Conservation (phyloP, 441 rosid genomes). For the Metrosideros polymorpha region DNA sequence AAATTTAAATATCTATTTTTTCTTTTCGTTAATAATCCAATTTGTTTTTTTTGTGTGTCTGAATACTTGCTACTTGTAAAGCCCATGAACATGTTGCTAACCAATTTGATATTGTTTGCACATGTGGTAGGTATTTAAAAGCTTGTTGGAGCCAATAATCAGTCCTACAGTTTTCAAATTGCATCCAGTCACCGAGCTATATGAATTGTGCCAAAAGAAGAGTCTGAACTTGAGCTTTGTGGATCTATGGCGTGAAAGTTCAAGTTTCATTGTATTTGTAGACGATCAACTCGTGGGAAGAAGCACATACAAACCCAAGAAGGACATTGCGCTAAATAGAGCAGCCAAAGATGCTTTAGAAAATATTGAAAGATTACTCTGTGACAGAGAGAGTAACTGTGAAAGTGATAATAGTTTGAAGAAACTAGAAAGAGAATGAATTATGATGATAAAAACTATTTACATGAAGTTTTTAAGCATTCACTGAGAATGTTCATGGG, state of each 20-base stretch:
- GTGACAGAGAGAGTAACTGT: neutral
- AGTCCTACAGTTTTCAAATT: conserved; percentile 11
- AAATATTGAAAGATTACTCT: neutral
- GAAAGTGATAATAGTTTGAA: neutral
- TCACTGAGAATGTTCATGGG: too few species aligned
- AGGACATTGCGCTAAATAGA: conserved; percentile 44
- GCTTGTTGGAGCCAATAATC: conserved; percentile 52
- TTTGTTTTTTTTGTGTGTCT: neutral
- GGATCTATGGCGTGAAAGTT: conserved; percentile 42
- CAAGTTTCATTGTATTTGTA: conserved; percentile 18
- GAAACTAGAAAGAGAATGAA: neutral
- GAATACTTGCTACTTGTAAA: neutral
- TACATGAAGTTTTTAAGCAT: neutral
- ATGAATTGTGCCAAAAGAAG: conserved; percentile 50
- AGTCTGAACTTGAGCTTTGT: conserved; percentile 32
- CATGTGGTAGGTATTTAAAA: conserved; percentile 28
- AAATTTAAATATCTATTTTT: neutral
- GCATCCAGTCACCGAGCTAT: conserved; percentile 42
- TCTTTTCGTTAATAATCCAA: neutral
- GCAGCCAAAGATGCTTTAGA: conserved; percentile 61
- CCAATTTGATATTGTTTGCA: neutral
- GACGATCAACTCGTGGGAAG: conserved; percentile 31
- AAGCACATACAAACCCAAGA: conserved; percentile 27
- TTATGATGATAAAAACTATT: neutral
- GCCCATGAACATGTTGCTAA: neutral